phyloP scores from a whole-genome alignment of 1,284 basidiomycete species.

The Apiotrichum sp. region DNA sequence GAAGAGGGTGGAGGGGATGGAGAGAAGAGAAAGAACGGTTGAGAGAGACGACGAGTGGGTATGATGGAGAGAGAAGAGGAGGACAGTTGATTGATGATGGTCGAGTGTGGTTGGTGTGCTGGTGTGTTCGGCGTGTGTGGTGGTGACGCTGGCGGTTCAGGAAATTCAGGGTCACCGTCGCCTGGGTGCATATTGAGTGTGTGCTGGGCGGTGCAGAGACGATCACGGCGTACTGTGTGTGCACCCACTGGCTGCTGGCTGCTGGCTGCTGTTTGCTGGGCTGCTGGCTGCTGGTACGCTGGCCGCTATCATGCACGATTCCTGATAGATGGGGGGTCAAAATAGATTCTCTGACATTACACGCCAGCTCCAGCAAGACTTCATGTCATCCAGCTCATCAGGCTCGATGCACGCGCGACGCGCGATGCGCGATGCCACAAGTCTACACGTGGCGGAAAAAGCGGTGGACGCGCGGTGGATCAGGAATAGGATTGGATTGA shows the following conservation, averaged over 20 bases:
- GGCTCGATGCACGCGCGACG: too few relatives aligned
- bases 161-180: not conserved
- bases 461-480: not conserved
- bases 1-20: not conserved
- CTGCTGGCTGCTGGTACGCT: too few relatives aligned
- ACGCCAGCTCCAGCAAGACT: too few relatives aligned
- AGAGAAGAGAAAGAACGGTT: not conserved
- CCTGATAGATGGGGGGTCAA: too few relatives aligned
- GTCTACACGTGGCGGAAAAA: constrained; percentile 1
- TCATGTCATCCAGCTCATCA: too few relatives aligned
- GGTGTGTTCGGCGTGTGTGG: not conserved
- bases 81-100: not conserved
- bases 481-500: too few relatives aligned
- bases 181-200: too few relatives aligned
- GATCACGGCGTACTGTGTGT: too few relatives aligned
- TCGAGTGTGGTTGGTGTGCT: not conserved
- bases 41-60: not conserved
- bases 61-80: not conserved
- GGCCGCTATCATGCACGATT: too few relatives aligned
- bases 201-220: not conserved
- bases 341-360: too few relatives aligned
- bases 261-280: too few relatives aligned
- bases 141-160: constrained; percentile 8
- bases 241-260: too few relatives aligned
- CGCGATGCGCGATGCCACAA: not conserved